Evolutionary conservation across 106 monocot species (phyloP), one percentile per base, ranked within the genome.

Genomic region (Dendrobium officinale): DNA sequence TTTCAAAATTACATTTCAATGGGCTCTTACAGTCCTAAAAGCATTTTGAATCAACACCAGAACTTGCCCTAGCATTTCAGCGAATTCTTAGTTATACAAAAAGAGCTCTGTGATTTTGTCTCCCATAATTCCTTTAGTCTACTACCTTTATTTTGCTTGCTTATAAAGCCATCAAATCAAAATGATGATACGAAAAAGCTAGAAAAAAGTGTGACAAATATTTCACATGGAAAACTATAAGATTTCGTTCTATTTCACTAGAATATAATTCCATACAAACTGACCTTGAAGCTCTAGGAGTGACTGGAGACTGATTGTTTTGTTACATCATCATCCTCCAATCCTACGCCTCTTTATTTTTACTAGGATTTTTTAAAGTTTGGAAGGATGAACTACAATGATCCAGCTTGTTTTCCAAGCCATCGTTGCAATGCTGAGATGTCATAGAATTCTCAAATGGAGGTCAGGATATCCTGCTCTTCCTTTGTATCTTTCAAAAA

Each of bases 401-500:
- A 61, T 61, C 22, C 6, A 61, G 61, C 2, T 61, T 61, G 61
- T 5, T 8, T 0, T 61, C 61, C 61, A 61, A 22, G 22, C 22
- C 61, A 24, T 61, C 10, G 61, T 10, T 5, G 22, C 61, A 61
- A 61, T 61, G 22, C 61, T 61, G 20, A 61, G 22, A 70, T 33
- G 20, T 86, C 47, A 86, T 55, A 91, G 72, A 80, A 91, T 75
- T 77, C 86, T 84, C 75, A 91, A 75, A 40, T 80, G 67, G 42
- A 84, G 88, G 75, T 91, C 75, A 11, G 84, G 80, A 76, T 88
- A 79, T 24, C 91, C 91, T 73, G 75, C 86, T 83, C 54, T 86
- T 54, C 19, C n/a, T 83, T 85, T 91, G 88, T 91, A 79, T 77
- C 79, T 88, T 51, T 91, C 86, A 54, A 88, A 91, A 40, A 91